phyloP scores from a whole-genome alignment of 73 alveolate genomes.

The Effrenium voratum region DNA sequence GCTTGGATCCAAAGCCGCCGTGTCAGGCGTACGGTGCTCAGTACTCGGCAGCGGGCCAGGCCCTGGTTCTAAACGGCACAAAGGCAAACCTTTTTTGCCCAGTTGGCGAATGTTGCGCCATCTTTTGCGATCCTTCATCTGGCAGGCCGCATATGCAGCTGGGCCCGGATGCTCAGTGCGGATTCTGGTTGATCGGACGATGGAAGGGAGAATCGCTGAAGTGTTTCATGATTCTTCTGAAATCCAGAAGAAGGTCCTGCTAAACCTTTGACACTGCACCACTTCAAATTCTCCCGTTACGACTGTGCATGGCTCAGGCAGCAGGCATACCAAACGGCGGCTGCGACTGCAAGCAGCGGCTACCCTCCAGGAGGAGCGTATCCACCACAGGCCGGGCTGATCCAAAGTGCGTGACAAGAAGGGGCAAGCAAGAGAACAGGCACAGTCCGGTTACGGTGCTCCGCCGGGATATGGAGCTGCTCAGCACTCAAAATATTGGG shows the following conservation, averaged over 20 bases:
- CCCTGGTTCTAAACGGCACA: not conserved
- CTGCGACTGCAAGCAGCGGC: constrained; percentile 90
- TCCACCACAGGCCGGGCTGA: constrained; percentile 46
- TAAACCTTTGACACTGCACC: not conserved
- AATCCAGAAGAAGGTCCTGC: not conserved
- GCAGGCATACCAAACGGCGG: constrained; percentile 87
- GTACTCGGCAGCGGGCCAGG: constrained; percentile 18
- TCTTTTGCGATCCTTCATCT: too few species aligned
- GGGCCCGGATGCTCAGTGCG: too few species aligned
- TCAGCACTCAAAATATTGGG: not conserved
- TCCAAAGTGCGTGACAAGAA: too few species aligned
- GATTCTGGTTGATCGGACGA: too few species aligned
- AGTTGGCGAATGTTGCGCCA: too few species aligned
- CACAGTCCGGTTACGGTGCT: constrained; percentile 66
- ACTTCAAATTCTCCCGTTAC: not conserved
- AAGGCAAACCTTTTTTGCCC: too few species aligned
- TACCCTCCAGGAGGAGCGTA: constrained; percentile 39
- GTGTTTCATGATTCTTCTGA: too few species aligned
- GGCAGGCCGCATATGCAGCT: too few species aligned
- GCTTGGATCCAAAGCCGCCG: too few species aligned
- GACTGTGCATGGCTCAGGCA: constrained; percentile 33
- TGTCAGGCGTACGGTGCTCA: constrained; percentile 7
- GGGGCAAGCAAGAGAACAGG: too few species aligned
- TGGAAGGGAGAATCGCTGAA: not conserved
- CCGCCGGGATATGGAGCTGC: constrained; percentile 87